Evolutionary conservation across 192 early-diverging fungal genomes (phyloP).

Genomic region (Gonapodya prolifera): DNA sequence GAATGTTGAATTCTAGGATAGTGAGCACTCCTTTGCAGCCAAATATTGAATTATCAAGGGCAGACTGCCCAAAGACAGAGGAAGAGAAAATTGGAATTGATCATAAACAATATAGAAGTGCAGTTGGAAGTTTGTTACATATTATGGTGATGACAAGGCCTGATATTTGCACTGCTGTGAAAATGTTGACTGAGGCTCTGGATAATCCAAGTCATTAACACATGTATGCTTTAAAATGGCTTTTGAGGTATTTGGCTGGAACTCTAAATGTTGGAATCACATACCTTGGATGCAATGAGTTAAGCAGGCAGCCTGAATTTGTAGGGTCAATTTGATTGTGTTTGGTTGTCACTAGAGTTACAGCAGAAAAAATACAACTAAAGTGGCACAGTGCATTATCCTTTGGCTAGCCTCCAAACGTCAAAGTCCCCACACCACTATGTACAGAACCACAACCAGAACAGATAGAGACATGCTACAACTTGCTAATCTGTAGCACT

Average conservation of each 20-base stretch:
- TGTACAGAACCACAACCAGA: too few species aligned
- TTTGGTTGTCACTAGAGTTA: too few species aligned
- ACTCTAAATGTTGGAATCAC: background rate
- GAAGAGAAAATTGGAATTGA: background rate
- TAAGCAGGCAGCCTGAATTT: too few species aligned
- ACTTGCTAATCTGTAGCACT: too few species aligned
- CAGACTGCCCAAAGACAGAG: background rate
- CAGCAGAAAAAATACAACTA: too few species aligned
- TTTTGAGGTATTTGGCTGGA: background rate
- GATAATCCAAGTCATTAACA: background rate
- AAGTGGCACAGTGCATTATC: too few species aligned
- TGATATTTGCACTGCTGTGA: background rate
- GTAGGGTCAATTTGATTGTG: too few species aligned
- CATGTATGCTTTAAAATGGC: background rate
- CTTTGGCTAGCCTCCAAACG: too few species aligned
- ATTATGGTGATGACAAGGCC: background rate
- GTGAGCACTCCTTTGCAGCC: background rate
- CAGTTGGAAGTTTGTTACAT: background rate
- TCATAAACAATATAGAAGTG: background rate
- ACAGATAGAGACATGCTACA: too few species aligned
- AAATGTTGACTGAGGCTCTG: background rate
- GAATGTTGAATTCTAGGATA: background rate
- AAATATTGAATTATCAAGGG: background rate
- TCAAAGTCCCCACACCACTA: too few species aligned
- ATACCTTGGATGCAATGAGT: background rate